Conservation (phyloP, 352 stramenopile genomes). For the Globisporangium polare region DNA sequence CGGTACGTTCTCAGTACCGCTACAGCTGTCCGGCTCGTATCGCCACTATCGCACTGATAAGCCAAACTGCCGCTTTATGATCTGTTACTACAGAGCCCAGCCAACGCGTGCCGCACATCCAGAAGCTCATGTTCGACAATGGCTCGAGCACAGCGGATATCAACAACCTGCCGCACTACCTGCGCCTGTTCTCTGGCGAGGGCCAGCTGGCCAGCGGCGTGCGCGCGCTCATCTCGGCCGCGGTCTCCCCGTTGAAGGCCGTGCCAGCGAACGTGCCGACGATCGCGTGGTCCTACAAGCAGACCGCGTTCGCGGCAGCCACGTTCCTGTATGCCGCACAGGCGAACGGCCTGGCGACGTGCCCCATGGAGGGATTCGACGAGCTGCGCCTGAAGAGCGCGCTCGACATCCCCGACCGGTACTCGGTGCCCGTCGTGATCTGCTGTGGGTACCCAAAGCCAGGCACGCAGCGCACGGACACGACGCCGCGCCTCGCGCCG, state of each 20-base stretch:
- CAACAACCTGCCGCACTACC: conserved; percentile 51
- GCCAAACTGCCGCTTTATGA: background rate
- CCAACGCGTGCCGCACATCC: conserved; percentile 60
- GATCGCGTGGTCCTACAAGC: conserved; percentile 80
- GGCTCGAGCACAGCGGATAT: conserved; percentile 41
- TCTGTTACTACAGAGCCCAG: conserved; percentile 47
- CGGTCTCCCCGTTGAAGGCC: conserved; percentile 58
- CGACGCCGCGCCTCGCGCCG: conserved; percentile 44
- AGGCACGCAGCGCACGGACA: conserved; percentile 5
- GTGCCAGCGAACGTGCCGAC: conserved; percentile 59
- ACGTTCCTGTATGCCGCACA: conserved; percentile 72
- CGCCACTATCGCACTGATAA: background rate
- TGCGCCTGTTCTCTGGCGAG: conserved; percentile 72
- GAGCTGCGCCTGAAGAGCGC: conserved; percentile 51
- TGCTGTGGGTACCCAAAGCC: conserved; percentile 55
- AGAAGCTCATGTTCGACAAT: conserved; percentile 62
- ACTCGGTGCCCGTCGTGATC: conserved; percentile 71
- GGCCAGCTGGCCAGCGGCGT: conserved; percentile 51
- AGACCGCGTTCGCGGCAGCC: conserved; percentile 66
- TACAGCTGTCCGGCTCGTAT: background rate
- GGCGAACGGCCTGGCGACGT: conserved; percentile 62
- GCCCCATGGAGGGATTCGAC: conserved; percentile 81
- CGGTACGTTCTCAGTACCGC: conserved; percentile 18
- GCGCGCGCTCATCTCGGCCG: conserved; percentile 51
- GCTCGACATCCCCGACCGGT: conserved; percentile 77